These are phyloP conservation scores for Pelagomonas calceolata DNA, from an alignment of 108 stramenopile genomes.

Conservation along the genomic window DNA sequence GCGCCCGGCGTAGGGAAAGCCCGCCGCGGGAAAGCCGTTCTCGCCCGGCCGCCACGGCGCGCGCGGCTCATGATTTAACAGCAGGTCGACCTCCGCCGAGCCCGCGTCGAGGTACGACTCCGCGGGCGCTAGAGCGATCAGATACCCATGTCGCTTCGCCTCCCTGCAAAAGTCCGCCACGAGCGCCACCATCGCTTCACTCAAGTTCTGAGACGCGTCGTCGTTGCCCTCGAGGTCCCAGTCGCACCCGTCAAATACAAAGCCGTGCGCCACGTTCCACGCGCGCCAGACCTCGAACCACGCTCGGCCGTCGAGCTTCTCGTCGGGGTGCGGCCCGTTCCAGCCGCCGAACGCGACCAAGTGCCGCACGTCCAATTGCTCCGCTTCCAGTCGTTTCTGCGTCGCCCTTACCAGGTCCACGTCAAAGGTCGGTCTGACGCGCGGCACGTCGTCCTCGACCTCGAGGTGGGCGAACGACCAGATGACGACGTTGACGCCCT, in stretches of 20 bases:
- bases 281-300: slow-evolving; percentile 3
- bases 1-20: slow-evolving; percentile 55
- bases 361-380: slow-evolving; percentile 37
- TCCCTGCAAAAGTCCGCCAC: slow-evolving; percentile 46
- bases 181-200: slow-evolving; percentile 40
- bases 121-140: slow-evolving; percentile 67
- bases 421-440: background rate
- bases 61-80: background rate
- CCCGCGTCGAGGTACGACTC: slow-evolving; percentile 63
- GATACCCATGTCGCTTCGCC: slow-evolving; percentile 40
- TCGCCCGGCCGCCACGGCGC: background rate
- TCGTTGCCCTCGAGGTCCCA: slow-evolving; percentile 77
- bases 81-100: background rate
- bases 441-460: slow-evolving; percentile 6
- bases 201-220: slow-evolving; percentile 37
- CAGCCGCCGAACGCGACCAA: slow-evolving; percentile 62
- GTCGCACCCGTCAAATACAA: slow-evolving; percentile 28
- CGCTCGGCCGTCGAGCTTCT: background rate
- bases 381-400: slow-evolving; percentile 22
- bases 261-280: slow-evolving; percentile 1
- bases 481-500: slow-evolving; percentile 57
- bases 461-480: slow-evolving; percentile 53
- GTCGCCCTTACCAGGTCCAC: slow-evolving; percentile 4
- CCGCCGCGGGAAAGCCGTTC: slow-evolving; percentile 36
- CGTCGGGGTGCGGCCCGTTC: slow-evolving; percentile 59